Percentiles rank a stretch among this genome's conserved stretches.
Evolutionary conservation across 371 early-diverging fungal species (phyloP).

Genomic region (Pancytospora epiphaga): DNA sequence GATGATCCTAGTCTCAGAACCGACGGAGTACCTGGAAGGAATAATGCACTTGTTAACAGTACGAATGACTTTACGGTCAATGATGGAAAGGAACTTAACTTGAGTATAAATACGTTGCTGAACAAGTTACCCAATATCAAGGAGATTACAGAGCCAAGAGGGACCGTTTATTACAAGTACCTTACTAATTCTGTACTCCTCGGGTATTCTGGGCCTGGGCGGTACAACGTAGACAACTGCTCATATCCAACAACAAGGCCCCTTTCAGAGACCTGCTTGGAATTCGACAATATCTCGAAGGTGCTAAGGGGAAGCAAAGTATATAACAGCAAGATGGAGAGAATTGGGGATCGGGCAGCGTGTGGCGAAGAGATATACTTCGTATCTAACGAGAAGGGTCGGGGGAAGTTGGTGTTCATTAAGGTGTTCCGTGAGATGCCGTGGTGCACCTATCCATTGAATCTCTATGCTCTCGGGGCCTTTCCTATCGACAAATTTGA

Average conservation of each 20-base stretch:
- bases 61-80: background rate
- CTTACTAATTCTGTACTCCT: background rate
- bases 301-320: background rate
- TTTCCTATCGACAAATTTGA: background rate
- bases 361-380: background rate
- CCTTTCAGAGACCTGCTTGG: background rate
- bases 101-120: too few relatives aligned
- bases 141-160: background rate
- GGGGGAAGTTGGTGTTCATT: conserved; percentile 8
- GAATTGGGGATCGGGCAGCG: background rate
- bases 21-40: background rate
- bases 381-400: background rate
- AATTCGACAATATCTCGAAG: conserved; percentile 6
- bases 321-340: background rate
- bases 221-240: background rate
- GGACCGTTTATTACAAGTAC: background rate
- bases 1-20: background rate
- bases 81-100: background rate
- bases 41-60: background rate
- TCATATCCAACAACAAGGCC: background rate
- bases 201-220: conserved; percentile 12
- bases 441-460: conserved; percentile 8
- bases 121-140: background rate
- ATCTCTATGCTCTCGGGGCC: background rate
- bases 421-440: conserved; percentile 9